Evolutionary conservation across 352 stramenopile species (phyloP).

Genomic region (Phytophthora macrochlamydospora): DNA sequence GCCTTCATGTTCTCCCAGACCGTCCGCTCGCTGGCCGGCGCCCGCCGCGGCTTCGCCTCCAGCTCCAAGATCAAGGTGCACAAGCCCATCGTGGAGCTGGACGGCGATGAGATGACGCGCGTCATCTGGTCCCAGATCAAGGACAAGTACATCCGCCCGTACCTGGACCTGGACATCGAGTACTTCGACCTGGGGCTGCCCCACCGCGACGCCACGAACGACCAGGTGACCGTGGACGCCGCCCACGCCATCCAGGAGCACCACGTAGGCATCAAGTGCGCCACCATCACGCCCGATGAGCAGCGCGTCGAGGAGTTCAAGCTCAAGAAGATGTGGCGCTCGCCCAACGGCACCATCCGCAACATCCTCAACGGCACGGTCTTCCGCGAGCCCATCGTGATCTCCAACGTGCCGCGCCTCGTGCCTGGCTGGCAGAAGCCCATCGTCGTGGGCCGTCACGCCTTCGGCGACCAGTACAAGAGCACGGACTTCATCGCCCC

Average conservation of each 20-base stretch:
- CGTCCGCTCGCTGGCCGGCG: slow-evolving; percentile 39
- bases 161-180: slow-evolving; percentile 80
- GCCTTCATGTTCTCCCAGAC: slow-evolving; percentile 59
- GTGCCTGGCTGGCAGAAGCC: slow-evolving; percentile 82
- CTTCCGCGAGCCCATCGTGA: slow-evolving; percentile 85
- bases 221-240: slow-evolving; percentile 81
- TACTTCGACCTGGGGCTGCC: slow-evolving; percentile 81
- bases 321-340: slow-evolving; percentile 74
- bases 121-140: slow-evolving; percentile 70
- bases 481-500: slow-evolving; percentile 73
- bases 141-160: slow-evolving; percentile 79
- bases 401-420: slow-evolving; percentile 78
- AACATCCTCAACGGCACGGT: slow-evolving; percentile 86
- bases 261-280: slow-evolving; percentile 85
- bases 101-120: slow-evolving; percentile 85
- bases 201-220: slow-evolving; percentile 77
- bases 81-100: slow-evolving; percentile 79
- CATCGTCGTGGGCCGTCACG: slow-evolving; percentile 80
- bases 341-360: slow-evolving; percentile 81
- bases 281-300: slow-evolving; percentile 86
- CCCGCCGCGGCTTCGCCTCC: slow-evolving; percentile 47
- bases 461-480: slow-evolving; percentile 85
- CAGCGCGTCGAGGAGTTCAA: slow-evolving; percentile 78
- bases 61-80: slow-evolving; percentile 75
- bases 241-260: slow-evolving; percentile 71